phyloP scores from a whole-genome alignment of 129 eudicot genomes.

The Apium graveolens region DNA sequence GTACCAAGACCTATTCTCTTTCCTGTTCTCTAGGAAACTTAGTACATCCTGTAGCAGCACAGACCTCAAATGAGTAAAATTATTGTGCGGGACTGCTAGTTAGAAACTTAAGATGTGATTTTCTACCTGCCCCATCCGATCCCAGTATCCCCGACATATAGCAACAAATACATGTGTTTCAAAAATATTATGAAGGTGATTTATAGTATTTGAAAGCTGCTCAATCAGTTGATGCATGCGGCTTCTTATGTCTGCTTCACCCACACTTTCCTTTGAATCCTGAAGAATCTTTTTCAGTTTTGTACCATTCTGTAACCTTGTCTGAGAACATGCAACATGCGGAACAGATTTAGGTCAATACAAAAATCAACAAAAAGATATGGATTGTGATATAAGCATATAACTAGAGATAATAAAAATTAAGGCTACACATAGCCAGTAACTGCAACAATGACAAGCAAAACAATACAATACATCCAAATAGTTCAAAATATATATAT shows the following conservation, averaged over 20 bases:
- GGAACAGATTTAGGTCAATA: not conserved
- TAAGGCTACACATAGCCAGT: not conserved
- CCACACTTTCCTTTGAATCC: constrained; percentile 57
- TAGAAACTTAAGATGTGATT: not conserved
- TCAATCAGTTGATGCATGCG: constrained; percentile 69
- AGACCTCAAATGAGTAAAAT: constrained; percentile 14
- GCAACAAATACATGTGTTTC: constrained; percentile 65
- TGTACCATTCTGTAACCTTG: constrained; percentile 52
- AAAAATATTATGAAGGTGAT: constrained; percentile 53
- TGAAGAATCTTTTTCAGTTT: constrained; percentile 72
- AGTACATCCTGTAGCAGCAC: constrained; percentile 58
- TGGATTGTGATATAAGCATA: not conserved
- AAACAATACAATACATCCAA: not conserved
- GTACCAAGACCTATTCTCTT: constrained; percentile 72
- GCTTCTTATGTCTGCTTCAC: constrained; percentile 55
- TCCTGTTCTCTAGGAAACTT: constrained; percentile 72
- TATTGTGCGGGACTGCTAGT: not conserved
- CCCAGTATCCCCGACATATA: constrained; percentile 72
- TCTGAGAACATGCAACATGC: constrained; percentile 25
- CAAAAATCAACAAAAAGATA: not conserved
- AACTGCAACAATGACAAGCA: not conserved
- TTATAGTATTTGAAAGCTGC: constrained; percentile 48
- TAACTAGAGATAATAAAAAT: not conserved
- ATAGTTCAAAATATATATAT: not conserved
- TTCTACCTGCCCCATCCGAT: constrained; percentile 71